Conservation (phyloP, 805 yeast genomes). For the Metschnikowia noctiluminum region DNA sequence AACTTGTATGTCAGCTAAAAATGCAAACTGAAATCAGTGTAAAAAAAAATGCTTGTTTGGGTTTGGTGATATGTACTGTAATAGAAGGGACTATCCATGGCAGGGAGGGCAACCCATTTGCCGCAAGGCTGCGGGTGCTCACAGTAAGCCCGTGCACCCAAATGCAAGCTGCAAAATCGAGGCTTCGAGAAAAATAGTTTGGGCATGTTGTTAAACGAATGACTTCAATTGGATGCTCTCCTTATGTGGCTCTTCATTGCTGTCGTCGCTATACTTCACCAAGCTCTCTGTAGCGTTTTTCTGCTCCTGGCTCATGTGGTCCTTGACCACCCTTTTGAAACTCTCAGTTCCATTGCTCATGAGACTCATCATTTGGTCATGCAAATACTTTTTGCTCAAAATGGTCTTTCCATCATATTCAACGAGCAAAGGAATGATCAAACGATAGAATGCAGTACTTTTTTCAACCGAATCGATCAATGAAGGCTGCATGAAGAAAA, state of each 20-base stretch:
- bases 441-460: conserved; percentile 26
- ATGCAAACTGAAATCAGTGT: too few species aligned
- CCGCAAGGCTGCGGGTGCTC: not conserved
- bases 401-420: conserved; percentile 19
- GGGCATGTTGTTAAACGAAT: conserved; percentile 28
- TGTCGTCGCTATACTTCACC: conserved; percentile 27
- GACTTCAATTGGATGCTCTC: conserved; percentile 48
- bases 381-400: conserved; percentile 37
- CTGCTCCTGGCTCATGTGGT: conserved; percentile 38
- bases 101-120: not conserved
- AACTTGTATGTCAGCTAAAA: not conserved
- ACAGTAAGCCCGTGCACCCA: conserved; percentile 1
- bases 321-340: conserved; percentile 48
- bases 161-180: not conserved
- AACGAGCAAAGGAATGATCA: conserved; percentile 39
- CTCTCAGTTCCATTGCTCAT: conserved; percentile 41
- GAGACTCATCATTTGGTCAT: conserved; percentile 46
- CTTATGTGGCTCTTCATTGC: conserved; percentile 6
- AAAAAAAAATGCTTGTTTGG: too few species aligned
- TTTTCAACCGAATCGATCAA: conserved; percentile 27
- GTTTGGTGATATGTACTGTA: not conserved
- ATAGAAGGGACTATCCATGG: too few species aligned
- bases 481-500: conserved; percentile 40
- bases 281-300: conserved; percentile 40
- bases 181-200: not conserved